Evolutionary conservation across 169 alveolate species (phyloP).

Genomic region (Babesia sp.): DNA sequence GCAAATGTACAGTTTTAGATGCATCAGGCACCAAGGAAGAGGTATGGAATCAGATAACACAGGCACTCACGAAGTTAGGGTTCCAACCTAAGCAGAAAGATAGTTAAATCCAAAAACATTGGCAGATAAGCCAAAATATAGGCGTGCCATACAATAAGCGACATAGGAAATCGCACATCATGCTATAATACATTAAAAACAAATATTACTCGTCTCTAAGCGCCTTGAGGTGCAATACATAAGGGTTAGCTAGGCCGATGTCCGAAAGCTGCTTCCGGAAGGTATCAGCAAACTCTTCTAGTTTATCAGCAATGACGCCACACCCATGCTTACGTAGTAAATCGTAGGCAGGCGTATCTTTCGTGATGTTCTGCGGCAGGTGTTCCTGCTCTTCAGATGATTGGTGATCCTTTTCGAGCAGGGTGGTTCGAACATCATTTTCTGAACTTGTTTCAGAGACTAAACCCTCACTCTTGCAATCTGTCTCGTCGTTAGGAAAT

Average conservation of each 20-base stretch:
- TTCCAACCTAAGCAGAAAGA: background rate
- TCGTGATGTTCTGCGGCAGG: background rate
- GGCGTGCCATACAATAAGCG: background rate
- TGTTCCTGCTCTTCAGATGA: background rate
- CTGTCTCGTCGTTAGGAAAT: slow-evolving; percentile 35
- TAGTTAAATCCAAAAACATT: background rate
- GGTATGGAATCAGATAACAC: slow-evolving; percentile 71
- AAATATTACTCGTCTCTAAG: slow-evolving; percentile 39
- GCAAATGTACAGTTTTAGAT: slow-evolving; percentile 79
- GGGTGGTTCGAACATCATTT: background rate
- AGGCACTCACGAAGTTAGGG: slow-evolving; percentile 31
- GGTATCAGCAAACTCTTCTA: slow-evolving; percentile 34
- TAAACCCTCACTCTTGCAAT: slow-evolving; percentile 26
- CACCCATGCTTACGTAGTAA: slow-evolving; percentile 13
- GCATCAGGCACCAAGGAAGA: slow-evolving; percentile 77
- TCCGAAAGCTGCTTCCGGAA: slow-evolving; percentile 46
- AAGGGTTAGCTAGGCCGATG: slow-evolving; percentile 62
- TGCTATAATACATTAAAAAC: background rate
- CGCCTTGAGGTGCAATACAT: slow-evolving; percentile 61
- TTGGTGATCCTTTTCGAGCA: background rate
- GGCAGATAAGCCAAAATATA: background rate
- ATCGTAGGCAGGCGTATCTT: slow-evolving; percentile 8
- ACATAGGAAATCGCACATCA: background rate
- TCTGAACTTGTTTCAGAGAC: slow-evolving; percentile 20
- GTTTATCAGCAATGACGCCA: slow-evolving; percentile 46